These are phyloP conservation scores for Trichoderma simmonsii DNA, from an alignment of 2,329 filamentous ascomycete genomes.

Conservation along the genomic window DNA sequence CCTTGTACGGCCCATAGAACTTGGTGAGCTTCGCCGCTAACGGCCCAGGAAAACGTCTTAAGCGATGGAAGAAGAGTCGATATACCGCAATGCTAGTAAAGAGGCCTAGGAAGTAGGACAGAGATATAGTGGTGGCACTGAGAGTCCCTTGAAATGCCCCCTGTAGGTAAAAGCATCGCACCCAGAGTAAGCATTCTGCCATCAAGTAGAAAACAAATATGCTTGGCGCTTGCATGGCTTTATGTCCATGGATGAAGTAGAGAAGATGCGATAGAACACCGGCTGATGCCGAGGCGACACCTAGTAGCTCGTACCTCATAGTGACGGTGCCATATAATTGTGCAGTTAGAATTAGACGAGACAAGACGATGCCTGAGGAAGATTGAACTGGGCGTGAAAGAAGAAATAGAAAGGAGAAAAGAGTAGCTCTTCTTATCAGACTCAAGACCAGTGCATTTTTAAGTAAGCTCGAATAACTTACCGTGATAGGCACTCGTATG, in stretches of 20 bases:
- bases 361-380: background rate
- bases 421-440: background rate
- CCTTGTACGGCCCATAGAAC: slow-evolving; percentile 10
- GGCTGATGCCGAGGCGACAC: background rate
- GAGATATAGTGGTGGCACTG: background rate
- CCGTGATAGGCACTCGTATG: background rate
- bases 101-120: slow-evolving; percentile 9
- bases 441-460: background rate
- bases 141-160: background rate
- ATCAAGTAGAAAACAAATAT: background rate
- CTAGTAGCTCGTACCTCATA: background rate
- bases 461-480: background rate
- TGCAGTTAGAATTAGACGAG: background rate
- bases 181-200: background rate
- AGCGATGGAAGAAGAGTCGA: slow-evolving; percentile 23
- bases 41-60: slow-evolving; percentile 22
- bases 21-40: slow-evolving; percentile 20
- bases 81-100: slow-evolving; percentile 29
- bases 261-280: slow-evolving; percentile 13
- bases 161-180: background rate
- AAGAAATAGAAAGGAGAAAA: background rate
- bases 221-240: background rate
- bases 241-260: slow-evolving; percentile 14
- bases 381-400: background rate
- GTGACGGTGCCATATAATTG: background rate